Conservation (phyloP, 345 rosid species). For the Acer yangbiense region DNA sequence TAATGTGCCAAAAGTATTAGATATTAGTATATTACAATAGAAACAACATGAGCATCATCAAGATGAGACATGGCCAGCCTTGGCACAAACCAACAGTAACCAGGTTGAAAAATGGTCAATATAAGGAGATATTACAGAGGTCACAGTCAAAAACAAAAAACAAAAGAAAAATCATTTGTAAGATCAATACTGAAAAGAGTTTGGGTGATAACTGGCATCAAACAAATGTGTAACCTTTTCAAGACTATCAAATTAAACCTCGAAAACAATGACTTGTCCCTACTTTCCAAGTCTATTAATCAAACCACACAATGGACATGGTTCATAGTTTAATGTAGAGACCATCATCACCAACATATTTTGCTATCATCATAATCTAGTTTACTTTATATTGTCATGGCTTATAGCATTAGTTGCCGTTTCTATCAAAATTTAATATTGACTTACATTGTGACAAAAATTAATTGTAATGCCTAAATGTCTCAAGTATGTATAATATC, state of each 20-base stretch:
- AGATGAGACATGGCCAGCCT: not conserved
- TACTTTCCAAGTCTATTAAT: not conserved
- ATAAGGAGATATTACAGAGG: not conserved
- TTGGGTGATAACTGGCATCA: not conserved
- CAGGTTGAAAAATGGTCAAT: not conserved
- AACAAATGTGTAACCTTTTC: not conserved
- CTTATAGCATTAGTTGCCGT: not conserved
- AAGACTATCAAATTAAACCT: not conserved
- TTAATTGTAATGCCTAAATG: not conserved
- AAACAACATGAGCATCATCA: conserved; percentile 1
- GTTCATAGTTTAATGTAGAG: not conserved
- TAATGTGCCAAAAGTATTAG: not conserved
- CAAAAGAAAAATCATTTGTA: not conserved
- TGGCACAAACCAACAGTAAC: not conserved
- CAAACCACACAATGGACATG: not conserved
- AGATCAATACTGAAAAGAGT: not conserved
- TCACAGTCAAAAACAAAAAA: not conserved
- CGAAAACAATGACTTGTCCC: not conserved
- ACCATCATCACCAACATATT: not conserved
- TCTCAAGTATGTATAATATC: not conserved
- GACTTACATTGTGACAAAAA: not conserved
- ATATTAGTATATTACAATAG: not conserved
- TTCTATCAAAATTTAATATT: not conserved
- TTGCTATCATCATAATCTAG: not conserved
- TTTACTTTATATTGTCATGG: not conserved